These are phyloP conservation scores for Cercospora janseana DNA, from an alignment of 2,329 filamentous ascomycete genomes.

Conservation along the genomic window DNA sequence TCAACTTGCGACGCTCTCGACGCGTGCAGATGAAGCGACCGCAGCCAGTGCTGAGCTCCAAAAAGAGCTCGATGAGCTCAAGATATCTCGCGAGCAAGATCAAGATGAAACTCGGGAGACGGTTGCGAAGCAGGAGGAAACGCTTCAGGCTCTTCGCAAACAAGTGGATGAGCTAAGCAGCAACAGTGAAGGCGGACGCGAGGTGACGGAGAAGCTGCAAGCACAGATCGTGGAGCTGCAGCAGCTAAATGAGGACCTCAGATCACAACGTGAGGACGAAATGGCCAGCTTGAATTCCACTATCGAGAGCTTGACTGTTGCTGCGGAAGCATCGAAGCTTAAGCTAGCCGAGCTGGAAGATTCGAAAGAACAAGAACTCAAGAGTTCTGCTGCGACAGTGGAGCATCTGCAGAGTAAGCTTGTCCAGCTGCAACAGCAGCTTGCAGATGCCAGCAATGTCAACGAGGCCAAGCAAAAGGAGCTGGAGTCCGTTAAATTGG, in stretches of 20 bases:
- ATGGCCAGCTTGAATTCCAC: slow-evolving; percentile 11
- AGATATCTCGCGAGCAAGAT: slow-evolving; percentile 14
- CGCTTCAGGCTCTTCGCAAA: slow-evolving; percentile 23
- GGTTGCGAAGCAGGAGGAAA: slow-evolving; percentile 16
- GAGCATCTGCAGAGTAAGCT: slow-evolving; percentile 25
- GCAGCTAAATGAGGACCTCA: slow-evolving; percentile 20
- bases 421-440: slow-evolving; percentile 20
- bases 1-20: slow-evolving; percentile 18
- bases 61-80: slow-evolving; percentile 22
- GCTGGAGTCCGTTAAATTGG: slow-evolving; percentile 17
- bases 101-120: slow-evolving; percentile 9
- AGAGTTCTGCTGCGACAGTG: slow-evolving; percentile 13
- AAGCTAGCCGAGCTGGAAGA: slow-evolving; percentile 5
- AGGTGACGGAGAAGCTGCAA: slow-evolving; percentile 24
- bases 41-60: slow-evolving; percentile 15
- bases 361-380: slow-evolving; percentile 18
- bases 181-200: slow-evolving; percentile 25
- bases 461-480: slow-evolving; percentile 19
- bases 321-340: no score
- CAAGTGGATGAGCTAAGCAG: slow-evolving; percentile 28
- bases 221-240: slow-evolving; percentile 17
- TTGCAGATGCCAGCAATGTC: slow-evolving; percentile 20
- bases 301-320: slow-evolving; percentile 17
- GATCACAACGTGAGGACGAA: slow-evolving; percentile 20
- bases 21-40: slow-evolving; percentile 14